phyloP scores from a whole-genome alignment of 1,139 yeast genomes.

The Yamadazyma dushanensis region DNA sequence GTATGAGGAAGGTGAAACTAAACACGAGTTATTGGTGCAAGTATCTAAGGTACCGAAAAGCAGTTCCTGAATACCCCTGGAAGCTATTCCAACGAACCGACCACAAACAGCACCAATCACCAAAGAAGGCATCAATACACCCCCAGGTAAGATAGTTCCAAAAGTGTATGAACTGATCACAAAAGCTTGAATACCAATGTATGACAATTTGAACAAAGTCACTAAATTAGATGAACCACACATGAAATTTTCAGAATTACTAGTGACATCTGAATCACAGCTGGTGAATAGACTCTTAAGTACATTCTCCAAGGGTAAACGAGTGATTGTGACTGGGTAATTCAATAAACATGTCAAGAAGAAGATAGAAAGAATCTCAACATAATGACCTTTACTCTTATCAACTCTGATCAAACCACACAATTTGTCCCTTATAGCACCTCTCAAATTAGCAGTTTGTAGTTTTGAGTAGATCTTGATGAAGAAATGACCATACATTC shows the following conservation, averaged over 20 bases:
- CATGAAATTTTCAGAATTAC: slow-evolving; percentile 32
- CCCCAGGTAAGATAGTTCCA: slow-evolving; percentile 66
- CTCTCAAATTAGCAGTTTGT: slow-evolving; percentile 21
- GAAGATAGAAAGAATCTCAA: slow-evolving; percentile 53
- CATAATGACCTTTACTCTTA: slow-evolving; percentile 23
- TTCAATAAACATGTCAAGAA: slow-evolving; percentile 52
- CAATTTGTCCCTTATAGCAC: slow-evolving; percentile 19
- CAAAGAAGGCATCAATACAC: slow-evolving; percentile 70
- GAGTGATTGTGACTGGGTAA: slow-evolving; percentile 56
- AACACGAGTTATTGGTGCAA: slow-evolving; percentile 52
- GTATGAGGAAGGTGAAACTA: slow-evolving; percentile 59
- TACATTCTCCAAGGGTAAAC: slow-evolving; percentile 56
- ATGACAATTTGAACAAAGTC: slow-evolving; percentile 37
- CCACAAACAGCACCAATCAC: slow-evolving; percentile 70
- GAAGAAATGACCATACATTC: slow-evolving; percentile 60
- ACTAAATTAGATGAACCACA: slow-evolving; percentile 30
- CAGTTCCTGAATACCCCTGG: slow-evolving; percentile 51
- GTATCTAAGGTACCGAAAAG: slow-evolving; percentile 43
- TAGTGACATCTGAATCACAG: slow-evolving; percentile 38
- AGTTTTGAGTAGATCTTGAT: slow-evolving; percentile 46
- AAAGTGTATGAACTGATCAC: slow-evolving; percentile 54
- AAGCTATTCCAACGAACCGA: slow-evolving; percentile 61
- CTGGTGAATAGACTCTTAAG: slow-evolving; percentile 63
- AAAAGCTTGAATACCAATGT: slow-evolving; percentile 55
- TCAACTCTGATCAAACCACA: slow-evolving; percentile 17